Evolutionary conservation across 2,329 filamentous ascomycete genomes (phyloP), one percentile per base, ranked within the genome.

Genomic region (Paraphoma sp.): DNA sequence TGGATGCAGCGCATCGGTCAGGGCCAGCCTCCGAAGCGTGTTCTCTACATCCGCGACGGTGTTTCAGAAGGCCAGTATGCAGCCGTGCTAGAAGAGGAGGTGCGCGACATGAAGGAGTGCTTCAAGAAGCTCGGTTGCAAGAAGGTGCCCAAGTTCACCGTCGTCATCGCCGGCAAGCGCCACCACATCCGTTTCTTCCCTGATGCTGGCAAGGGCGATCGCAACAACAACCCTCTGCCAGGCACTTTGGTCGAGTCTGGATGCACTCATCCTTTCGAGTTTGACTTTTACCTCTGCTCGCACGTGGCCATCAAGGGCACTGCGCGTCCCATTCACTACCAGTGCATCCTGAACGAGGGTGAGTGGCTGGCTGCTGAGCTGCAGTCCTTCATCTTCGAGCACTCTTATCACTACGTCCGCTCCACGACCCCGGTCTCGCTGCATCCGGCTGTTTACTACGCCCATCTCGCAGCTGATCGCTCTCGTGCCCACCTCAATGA

Each of bases 11-110:
- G 78, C 2, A 80, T 84, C 50, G 82, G 83, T 17, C 77, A 79
- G 1, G 83, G 85, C n/a, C 73, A 75, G 28, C 69, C 81, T 14
- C 93, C 94, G 0, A 65, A 84, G n/a, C 87, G 93, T 38, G 83
- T 99, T 53, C 91, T 96, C 65, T 98, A 96, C 78, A 90, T 98
- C 77, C 91, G 95, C 16, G 95, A 99, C 68, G 95, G 95, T 64
- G 92, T 98, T 0, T 89, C 89, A 0, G 92, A 97, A 68, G 91
- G 1, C 7, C 90, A 98, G 71, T 97, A 95, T 67, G 78, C 84
- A 1, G 86, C 92, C 28, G 89, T 99, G 0, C 79, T 99, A 9
- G 82, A 91, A 1, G 81, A 87, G n/a, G 95, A 99, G 71, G 84
- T 98, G 0, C 72, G 75, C 0, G 84, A 89, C 62, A 88, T 98